Percentiles rank a stretch among this genome's conserved stretches.
These are phyloP conservation scores for Ophiobolus disseminans DNA, from an alignment of 2,329 filamentous ascomycete genomes.

Conservation along the genomic window DNA sequence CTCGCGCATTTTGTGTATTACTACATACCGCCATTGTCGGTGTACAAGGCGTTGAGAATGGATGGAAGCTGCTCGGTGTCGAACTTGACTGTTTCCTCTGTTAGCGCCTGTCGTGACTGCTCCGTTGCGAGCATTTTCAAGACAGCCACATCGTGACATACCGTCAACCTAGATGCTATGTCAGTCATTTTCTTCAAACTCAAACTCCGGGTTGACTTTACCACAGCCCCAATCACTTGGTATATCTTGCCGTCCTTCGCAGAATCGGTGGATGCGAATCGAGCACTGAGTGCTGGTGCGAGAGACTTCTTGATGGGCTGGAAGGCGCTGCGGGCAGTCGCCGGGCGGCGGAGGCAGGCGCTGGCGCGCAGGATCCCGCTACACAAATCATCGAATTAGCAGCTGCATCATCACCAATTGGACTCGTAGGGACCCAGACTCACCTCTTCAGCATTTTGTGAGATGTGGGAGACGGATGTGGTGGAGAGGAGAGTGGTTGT, in stretches of 20 bases:
- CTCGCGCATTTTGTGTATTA: neutral
- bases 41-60: conserved; percentile 97
- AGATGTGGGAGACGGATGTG: conserved; percentile 51
- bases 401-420: conserved; percentile 49
- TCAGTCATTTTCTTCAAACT: too few species aligned
- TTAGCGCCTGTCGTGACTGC: too few species aligned
- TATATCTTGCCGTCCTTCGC: conserved; percentile 68
- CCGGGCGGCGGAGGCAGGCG: conserved; percentile 65
- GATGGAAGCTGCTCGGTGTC: conserved; percentile 89
- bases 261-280: conserved; percentile 68
- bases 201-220: too few species aligned
- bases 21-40: conserved; percentile 86
- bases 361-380: conserved; percentile 72
- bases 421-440: conserved; percentile 35
- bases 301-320: conserved; percentile 64
- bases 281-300: conserved; percentile 65
- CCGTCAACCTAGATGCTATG: too few species aligned
- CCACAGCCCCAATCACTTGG: too few species aligned
- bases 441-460: conserved; percentile 69
- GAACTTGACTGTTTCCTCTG: conserved; percentile 81
- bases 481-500: conserved; percentile 38
- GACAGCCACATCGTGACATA: conserved; percentile 71
- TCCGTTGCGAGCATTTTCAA: too few species aligned
- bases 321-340: conserved; percentile 60
- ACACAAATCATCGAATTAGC: conserved; percentile 51